A percentile compares a stretch with the other conserved stretches of the same genome.
Evolutionary conservation across 2,329 filamentous ascomycete species (phyloP).

Genomic region (Nigrospora oryzae): DNA sequence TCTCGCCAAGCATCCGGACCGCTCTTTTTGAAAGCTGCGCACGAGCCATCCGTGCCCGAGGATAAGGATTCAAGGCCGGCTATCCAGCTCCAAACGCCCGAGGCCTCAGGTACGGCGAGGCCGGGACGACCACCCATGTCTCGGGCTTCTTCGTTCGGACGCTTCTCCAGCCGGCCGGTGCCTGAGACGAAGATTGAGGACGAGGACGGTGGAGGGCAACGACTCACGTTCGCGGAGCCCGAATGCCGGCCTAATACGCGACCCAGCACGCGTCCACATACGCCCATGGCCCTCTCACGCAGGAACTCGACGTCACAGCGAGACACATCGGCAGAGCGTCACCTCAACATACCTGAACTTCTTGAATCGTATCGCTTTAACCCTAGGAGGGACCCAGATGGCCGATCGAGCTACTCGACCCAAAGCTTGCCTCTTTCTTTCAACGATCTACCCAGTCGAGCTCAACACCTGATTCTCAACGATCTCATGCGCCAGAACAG

Average conservation of each 20-base stretch:
- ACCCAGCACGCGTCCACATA: slow-evolving; percentile 4
- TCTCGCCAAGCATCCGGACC: too few relatives aligned
- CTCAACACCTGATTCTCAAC: slow-evolving; percentile 80
- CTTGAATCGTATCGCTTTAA: slow-evolving; percentile 28
- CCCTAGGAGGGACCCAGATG: slow-evolving; percentile 12
- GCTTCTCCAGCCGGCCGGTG: slow-evolving; percentile 55
- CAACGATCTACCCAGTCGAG: slow-evolving; percentile 77
- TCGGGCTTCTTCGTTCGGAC: slow-evolving; percentile 40
- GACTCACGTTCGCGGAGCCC: slow-evolving; percentile 53
- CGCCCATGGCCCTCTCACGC: slow-evolving; percentile 28
- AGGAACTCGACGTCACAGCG: slow-evolving; percentile 25
- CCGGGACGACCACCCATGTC: slow-evolving; percentile 26
- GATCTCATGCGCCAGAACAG: slow-evolving; percentile 69
- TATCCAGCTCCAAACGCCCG: slow-evolving; percentile 63
- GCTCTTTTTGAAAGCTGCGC: too few relatives aligned
- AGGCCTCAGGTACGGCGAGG: slow-evolving; percentile 21
- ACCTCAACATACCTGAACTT: slow-evolving; percentile 34
- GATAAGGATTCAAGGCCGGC: slow-evolving; percentile 59
- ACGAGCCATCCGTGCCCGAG: slow-evolving; percentile 14
- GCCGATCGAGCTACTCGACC: slow-evolving; percentile 41
- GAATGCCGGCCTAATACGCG: slow-evolving; percentile 6
- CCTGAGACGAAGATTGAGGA: slow-evolving; percentile 50
- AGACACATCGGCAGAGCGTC: slow-evolving; percentile 21
- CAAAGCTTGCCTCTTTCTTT: slow-evolving; percentile 67
- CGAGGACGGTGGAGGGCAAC: slow-evolving; percentile 48